Conservation (phyloP, 2,329 filamentous ascomycete species). For the Exserohilum turcica region DNA sequence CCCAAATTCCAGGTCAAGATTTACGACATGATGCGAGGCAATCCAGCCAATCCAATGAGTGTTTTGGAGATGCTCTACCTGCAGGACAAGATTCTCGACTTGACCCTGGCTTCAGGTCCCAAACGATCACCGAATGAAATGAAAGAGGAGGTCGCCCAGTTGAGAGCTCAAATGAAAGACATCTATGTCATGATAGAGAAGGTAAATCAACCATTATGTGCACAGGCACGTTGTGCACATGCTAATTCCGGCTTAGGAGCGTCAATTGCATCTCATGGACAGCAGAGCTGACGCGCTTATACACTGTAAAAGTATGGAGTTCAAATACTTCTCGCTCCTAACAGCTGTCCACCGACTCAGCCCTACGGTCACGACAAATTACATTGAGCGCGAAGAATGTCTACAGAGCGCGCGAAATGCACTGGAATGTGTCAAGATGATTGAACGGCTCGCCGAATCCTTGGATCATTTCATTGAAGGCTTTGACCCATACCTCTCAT, state of each 20-base stretch:
- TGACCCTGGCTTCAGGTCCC: conserved; percentile 25
- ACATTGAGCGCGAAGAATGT: conserved; percentile 38
- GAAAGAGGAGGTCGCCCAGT: conserved; percentile 27
- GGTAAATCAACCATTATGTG: conserved; percentile 10
- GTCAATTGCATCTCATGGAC: conserved; percentile 23
- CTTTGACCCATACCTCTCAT: conserved; percentile 38
- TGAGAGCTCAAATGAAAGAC: conserved; percentile 30
- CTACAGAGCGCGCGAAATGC: conserved; percentile 39
- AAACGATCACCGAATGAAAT: conserved; percentile 19
- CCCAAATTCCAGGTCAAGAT: conserved; percentile 34
- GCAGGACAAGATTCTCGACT: conserved; percentile 35
- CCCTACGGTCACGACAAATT: conserved; percentile 35
- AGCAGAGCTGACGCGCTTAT: conserved; percentile 30
- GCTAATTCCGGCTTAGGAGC: conserved; percentile 22
- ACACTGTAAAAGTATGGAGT: conserved; percentile 42
- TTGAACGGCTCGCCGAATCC: conserved; percentile 29
- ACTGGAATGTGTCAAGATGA: conserved; percentile 36
- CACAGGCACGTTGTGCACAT: background rate
- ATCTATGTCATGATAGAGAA: conserved; percentile 30
- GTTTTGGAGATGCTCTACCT: conserved; percentile 38
- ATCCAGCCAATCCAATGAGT: conserved; percentile 32
- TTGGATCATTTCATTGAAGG: conserved; percentile 38
- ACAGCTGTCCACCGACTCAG: conserved; percentile 41
- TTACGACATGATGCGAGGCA: conserved; percentile 29
- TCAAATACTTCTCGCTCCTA: conserved; percentile 41